phyloP scores from a whole-genome alignment of 2,329 filamentous ascomycete species.

The Aspergillus novoparasiticus region DNA sequence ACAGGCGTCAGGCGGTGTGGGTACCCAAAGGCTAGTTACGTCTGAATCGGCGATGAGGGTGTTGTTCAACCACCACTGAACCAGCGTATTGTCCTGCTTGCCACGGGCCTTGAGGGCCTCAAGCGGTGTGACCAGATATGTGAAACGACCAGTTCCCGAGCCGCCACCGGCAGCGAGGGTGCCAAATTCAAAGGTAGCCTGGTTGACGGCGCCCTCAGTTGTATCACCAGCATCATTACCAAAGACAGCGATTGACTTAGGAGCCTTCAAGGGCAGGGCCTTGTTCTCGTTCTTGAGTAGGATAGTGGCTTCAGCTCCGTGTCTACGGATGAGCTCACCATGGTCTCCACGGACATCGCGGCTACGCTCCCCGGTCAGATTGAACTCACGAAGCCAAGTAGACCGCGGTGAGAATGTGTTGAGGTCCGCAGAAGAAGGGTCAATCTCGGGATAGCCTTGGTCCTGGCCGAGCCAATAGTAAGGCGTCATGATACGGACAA shows the following conservation, averaged over 20 bases:
- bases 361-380: conserved; percentile 13
- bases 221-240: conserved; percentile 51
- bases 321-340: conserved; percentile 66
- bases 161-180: conserved; percentile 15
- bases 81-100: background rate
- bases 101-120: conserved; percentile 1
- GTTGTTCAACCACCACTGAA: conserved; percentile 28
- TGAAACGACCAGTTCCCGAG: conserved; percentile 2
- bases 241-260: conserved; percentile 51
- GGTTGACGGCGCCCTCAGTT: conserved; percentile 1
- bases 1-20: conserved; percentile 44
- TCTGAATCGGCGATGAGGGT: conserved; percentile 14
- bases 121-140: background rate
- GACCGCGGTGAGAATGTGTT: conserved; percentile 36
- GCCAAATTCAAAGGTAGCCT: background rate
- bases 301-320: conserved; percentile 26
- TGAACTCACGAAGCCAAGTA: conserved; percentile 33
- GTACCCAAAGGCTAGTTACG: conserved; percentile 28
- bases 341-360: conserved; percentile 72
- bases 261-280: conserved; percentile 52
- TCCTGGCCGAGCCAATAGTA: conserved; percentile 52
- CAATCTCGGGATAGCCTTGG: conserved; percentile 44
- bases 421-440: conserved; percentile 30
- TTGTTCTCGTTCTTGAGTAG: conserved; percentile 32
- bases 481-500: conserved; percentile 48